Conservation (phyloP, 2,329 filamentous ascomycete genomes). For the Colletotrichum musae region DNA sequence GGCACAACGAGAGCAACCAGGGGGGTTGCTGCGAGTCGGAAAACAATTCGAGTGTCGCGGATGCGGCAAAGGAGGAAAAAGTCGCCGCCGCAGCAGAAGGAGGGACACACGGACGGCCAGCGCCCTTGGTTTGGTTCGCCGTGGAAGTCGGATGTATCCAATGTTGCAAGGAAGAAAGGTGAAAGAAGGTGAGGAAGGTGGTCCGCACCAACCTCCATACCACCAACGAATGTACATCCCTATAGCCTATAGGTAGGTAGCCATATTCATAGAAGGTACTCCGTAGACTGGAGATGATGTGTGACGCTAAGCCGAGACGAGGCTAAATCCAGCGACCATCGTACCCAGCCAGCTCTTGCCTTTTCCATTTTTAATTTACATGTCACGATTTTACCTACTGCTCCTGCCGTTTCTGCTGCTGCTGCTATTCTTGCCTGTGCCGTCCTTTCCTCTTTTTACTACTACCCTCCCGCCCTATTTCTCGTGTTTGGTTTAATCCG, state of each 20-base stretch:
- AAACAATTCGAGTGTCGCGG: conserved; percentile 20
- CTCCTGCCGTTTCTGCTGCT: no score
- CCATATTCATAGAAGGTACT: neutral
- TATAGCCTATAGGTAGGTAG: neutral
- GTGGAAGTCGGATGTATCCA: conserved; percentile 19
- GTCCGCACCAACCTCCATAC: no score
- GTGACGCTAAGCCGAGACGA: conserved; percentile 41
- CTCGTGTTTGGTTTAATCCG: neutral
- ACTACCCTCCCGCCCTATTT: conserved; percentile 8
- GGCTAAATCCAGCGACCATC: conserved; percentile 35
- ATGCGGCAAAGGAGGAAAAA: conserved; percentile 17
- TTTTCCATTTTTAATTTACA: conserved; percentile 42
- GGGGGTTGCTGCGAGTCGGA: conserved; percentile 24
- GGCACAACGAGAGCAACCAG: conserved; percentile 6
- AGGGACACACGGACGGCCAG: neutral
- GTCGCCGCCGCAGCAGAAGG: conserved; percentile 18
- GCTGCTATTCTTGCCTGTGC: conserved; percentile 12
- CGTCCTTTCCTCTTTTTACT: conserved; percentile 17
- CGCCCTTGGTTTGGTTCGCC: conserved; percentile 8
- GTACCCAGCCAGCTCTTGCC: conserved; percentile 38
- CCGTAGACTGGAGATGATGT: conserved; percentile 26
- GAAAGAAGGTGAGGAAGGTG: no score
- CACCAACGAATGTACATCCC: no score
- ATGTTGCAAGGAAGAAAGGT: conserved; percentile 6
- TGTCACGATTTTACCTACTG: conserved; percentile 27